Evolutionary conservation across 805 yeast genomes (phyloP).

Genomic region (Candida silvicultrix): DNA sequence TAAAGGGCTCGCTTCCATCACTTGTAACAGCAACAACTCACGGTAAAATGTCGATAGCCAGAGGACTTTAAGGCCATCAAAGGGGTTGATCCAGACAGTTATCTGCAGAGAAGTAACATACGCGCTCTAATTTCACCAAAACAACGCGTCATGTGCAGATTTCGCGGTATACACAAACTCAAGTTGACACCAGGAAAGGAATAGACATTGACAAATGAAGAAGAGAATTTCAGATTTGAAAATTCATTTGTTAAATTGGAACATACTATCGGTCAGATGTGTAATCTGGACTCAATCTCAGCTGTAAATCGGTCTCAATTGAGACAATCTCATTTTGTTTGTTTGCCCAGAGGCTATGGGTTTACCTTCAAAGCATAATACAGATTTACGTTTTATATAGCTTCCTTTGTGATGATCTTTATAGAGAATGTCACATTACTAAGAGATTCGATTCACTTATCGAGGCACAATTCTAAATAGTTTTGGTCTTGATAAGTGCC

Average conservation of each 20-base stretch:
- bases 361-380: too few relatives aligned
- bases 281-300: background rate
- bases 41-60: background rate
- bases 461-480: too few relatives aligned
- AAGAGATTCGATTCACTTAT: too few relatives aligned
- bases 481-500: too few relatives aligned
- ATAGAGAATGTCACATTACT: too few relatives aligned
- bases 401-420: too few relatives aligned
- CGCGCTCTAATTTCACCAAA: background rate
- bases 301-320: background rate
- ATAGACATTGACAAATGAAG: background rate
- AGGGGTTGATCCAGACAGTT: background rate
- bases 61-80: background rate
- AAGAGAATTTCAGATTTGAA: background rate
- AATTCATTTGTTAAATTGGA: background rate
- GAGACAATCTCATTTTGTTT: background rate
- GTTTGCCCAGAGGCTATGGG: too few relatives aligned
- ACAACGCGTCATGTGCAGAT: background rate
- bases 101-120: background rate
- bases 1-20: too few relatives aligned
- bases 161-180: background rate
- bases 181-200: background rate
- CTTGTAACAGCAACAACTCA: background rate
- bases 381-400: too few relatives aligned
- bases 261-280: background rate